These are phyloP conservation scores for Verbascum thapsus DNA, from an alignment of 257 asterid species.

Conservation along the genomic window DNA sequence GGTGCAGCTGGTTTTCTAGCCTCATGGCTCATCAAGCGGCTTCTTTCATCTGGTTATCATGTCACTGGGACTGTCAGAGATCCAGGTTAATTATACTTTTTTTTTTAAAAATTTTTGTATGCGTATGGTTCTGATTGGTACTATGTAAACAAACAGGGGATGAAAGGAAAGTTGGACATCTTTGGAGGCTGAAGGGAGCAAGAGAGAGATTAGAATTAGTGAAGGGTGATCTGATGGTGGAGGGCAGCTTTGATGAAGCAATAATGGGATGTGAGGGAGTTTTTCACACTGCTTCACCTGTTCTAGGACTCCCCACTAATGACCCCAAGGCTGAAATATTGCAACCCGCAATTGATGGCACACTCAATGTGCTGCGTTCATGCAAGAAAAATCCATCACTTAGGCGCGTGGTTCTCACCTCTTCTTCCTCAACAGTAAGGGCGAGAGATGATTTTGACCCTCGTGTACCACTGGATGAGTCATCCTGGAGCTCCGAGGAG, in stretches of 20 bases:
- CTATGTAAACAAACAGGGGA: constrained; percentile 39
- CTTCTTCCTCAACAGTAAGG: constrained; percentile 86
- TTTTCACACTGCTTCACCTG: constrained; percentile 98
- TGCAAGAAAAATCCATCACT: constrained; percentile 70
- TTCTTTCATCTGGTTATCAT: constrained; percentile 67
- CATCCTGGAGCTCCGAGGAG: constrained; percentile 78
- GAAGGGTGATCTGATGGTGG: constrained; percentile 63
- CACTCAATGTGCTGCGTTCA: constrained; percentile 76
- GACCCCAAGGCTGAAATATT: constrained; percentile 70
- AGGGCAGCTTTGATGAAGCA: constrained; percentile 84
- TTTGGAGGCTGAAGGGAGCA: constrained; percentile 80
- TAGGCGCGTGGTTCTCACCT: constrained; percentile 82
- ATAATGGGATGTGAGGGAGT: constrained; percentile 77
- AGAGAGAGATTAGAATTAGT: constrained; percentile 63
- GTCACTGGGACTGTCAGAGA: constrained; percentile 87
- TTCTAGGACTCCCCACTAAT: constrained; percentile 42
- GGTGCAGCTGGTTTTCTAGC: constrained; percentile 92
- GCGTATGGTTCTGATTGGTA: too few species aligned
- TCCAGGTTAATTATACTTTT: constrained; percentile 49
- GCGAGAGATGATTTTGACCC: constrained; percentile 62
- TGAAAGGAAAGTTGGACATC: constrained; percentile 67
- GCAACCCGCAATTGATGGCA: constrained; percentile 89
- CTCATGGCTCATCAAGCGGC: constrained; percentile 86
- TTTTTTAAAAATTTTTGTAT: too few species aligned
- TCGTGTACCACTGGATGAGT: constrained; percentile 59